Evolutionary conservation across 1,284 basidiomycete genomes (phyloP), one percentile per base, ranked within the genome.

Genomic region (Ustilago lituana): DNA sequence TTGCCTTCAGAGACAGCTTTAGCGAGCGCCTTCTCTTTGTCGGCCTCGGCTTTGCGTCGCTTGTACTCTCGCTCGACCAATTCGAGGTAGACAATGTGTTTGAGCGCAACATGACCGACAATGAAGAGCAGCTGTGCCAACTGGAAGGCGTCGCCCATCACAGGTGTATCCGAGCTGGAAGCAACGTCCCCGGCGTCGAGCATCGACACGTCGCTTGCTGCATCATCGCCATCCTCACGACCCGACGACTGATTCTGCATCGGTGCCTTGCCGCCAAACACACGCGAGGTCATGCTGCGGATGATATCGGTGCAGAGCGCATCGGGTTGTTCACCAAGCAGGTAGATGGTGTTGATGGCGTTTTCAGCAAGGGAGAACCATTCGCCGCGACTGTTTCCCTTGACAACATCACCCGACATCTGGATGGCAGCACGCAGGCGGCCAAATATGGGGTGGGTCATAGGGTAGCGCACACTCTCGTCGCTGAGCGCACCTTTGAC

Each of bases 51-150:
- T 84, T 97, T 98, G 82, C 95, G 90, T 14, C 94, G 86, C 84
- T 98, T 98, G 88, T 92, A 91, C 81, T 98, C 95, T 33, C 94
- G 86, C 83, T 98, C 95, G n/a, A 98, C 91, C 38, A 97, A 86
- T 83, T 98, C 95, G 27, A 98, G 87, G 81, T 93, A 96, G 22
- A 96, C 94, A 55, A 98, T 93, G 67, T 98, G 94, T 83, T 98
- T 98, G 84, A 98, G 92, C 6, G 94, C 93, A 17, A 96, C 91
- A 82, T 98, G 95, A 0, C 95, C 96, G 5, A 97, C 93, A 36
- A 92, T 87, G 80, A 98, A 98, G 7, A 98, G 85, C 17, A 98
- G 86, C 80, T 98, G 94, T 53, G 91, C 91, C 15, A 98, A 86
- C 60, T 89, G 87, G 81, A 95, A 97, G 0, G 91, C 89, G 17